Evolutionary conservation across 495 filamentous ascomycete species (phyloP).

Genomic region (Lasiosphaeria ovina): DNA sequence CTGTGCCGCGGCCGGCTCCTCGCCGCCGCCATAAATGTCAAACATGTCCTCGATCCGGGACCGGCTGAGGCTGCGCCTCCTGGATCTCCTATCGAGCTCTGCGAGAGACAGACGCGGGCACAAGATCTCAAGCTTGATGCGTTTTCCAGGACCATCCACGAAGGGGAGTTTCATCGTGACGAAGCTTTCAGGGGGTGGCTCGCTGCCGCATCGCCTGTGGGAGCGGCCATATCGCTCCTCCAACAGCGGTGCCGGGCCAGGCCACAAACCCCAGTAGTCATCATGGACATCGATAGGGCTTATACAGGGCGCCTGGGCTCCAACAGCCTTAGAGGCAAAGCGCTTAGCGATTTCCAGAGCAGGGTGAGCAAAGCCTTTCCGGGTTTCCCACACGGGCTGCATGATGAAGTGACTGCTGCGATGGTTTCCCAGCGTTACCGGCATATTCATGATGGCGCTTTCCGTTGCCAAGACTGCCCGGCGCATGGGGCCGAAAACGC

Average conservation of each 20-base stretch:
- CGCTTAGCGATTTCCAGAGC: background rate
- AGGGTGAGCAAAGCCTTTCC: background rate
- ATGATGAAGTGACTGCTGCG: background rate
- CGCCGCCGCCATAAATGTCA: slow-evolving; percentile 11
- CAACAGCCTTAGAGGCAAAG: background rate
- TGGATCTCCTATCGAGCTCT: slow-evolving; percentile 32
- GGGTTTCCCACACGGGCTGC: background rate
- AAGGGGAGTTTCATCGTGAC: slow-evolving; percentile 10
- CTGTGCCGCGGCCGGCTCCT: too few species aligned
- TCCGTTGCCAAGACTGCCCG: background rate
- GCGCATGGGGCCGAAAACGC: background rate
- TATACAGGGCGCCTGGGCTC: too few species aligned
- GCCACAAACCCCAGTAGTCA: background rate
- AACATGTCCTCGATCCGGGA: slow-evolving; percentile 39
- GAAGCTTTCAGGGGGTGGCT: slow-evolving; percentile 26
- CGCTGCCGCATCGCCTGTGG: slow-evolving; percentile 22
- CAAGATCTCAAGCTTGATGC: slow-evolving; percentile 16
- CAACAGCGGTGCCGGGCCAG: background rate
- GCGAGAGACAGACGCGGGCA: slow-evolving; percentile 29
- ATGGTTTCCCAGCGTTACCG: background rate
- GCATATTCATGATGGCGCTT: background rate
- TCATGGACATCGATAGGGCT: background rate
- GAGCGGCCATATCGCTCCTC: slow-evolving; percentile 8
- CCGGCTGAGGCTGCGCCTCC: slow-evolving; percentile 40
- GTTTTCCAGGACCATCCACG: background rate